Conservation (phyloP, 164 flowering plant genomes). For the Magnolia kwangsiensis region DNA sequence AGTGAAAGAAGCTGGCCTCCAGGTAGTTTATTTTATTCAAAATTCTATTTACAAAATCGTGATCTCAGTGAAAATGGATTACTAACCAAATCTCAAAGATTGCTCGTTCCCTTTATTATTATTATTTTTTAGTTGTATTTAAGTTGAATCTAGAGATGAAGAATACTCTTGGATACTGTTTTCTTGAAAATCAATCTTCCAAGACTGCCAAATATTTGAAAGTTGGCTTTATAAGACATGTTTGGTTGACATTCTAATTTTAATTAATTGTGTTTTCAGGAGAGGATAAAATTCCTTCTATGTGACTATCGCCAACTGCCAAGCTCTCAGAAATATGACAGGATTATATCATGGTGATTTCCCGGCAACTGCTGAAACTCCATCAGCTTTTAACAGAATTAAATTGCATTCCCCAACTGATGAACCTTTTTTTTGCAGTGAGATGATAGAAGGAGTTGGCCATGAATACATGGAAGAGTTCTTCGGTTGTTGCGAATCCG, state of each 20-base stretch:
- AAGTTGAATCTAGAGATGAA: no score
- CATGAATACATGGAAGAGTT: slow-evolving; percentile 88
- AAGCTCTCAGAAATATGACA: slow-evolving; percentile 46
- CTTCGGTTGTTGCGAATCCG: slow-evolving; percentile 69
- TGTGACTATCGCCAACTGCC: slow-evolving; percentile 87
- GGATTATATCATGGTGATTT: slow-evolving; percentile 81
- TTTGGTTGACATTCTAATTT: neutral
- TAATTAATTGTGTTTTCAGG: slow-evolving; percentile 34
- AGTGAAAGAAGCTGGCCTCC: slow-evolving; percentile 82
- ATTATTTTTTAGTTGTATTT: no score
- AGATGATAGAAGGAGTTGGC: slow-evolving; percentile 90
- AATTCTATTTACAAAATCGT: neutral
- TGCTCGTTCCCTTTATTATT: no score
- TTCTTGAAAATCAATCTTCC: neutral
- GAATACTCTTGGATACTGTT: neutral
- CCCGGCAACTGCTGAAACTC: neutral
- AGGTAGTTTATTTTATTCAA: slow-evolving; percentile 34
- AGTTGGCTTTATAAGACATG: no score
- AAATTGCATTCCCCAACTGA: slow-evolving; percentile 1
- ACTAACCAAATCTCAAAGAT: neutral
- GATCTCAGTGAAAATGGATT: neutral
- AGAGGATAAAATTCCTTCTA: slow-evolving; percentile 56
- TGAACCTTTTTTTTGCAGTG: slow-evolving; percentile 39
- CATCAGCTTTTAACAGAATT: neutral
- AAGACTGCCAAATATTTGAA: neutral